These are phyloP conservation scores for Abortiporus biennis DNA, from an alignment of 1,284 basidiomycete genomes.

Conservation along the genomic window DNA sequence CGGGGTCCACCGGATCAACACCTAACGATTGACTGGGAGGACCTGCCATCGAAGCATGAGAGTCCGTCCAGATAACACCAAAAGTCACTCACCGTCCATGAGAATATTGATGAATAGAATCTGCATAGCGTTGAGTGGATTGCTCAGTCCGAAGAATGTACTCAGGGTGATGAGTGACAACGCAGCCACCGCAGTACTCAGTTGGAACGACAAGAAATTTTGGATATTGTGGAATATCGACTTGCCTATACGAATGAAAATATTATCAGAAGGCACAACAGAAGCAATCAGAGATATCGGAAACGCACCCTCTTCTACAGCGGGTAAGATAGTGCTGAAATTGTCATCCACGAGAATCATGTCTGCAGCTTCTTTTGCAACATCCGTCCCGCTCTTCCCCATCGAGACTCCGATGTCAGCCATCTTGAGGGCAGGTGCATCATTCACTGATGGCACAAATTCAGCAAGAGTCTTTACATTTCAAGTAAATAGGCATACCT, in stretches of 20 bases:
- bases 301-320: conserved; percentile 84
- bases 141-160: conserved; percentile 83
- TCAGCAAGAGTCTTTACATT: not conserved
- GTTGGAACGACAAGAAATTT: conserved; percentile 95
- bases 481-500: conserved; percentile 30
- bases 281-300: not conserved
- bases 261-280: not conserved
- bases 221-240: conserved; percentile 99
- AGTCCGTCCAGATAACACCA: not conserved
- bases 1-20: conserved; percentile 91
- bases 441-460: conserved; percentile 64
- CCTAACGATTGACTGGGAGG: conserved; percentile 95
- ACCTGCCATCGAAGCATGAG: conserved; percentile 35
- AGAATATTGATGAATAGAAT: conserved; percentile 98
- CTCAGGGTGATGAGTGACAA: conserved; percentile 92
- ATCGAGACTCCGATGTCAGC: conserved; percentile 97
- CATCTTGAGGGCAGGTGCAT: conserved; percentile 95
- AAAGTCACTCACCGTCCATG: conserved; percentile 77
- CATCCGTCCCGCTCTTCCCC: conserved; percentile 96
- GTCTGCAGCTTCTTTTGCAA: conserved; percentile 97
- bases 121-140: conserved; percentile 97
- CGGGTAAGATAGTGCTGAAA: conserved; percentile 90
- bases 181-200: conserved; percentile 94
- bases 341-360: conserved; percentile 98
- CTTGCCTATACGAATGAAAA: conserved; percentile 53